These are phyloP conservation scores for Asterophora lycoperdoides DNA, from an alignment of 768 basidiomycete genomes.

Conservation along the genomic window DNA sequence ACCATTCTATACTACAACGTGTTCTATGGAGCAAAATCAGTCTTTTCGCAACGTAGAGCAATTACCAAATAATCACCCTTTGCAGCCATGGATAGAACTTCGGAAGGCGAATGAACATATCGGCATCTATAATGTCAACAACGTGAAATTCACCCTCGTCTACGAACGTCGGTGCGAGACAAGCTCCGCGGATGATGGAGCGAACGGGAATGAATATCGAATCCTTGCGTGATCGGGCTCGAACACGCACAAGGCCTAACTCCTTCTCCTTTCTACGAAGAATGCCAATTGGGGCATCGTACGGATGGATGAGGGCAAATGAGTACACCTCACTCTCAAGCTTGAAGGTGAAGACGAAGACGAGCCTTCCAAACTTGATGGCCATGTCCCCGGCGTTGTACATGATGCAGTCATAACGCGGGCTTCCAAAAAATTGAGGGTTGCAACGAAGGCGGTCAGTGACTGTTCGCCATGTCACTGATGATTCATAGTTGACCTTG, in stretches of 20 bases:
- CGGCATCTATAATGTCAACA: not conserved
- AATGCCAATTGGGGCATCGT: too few relatives aligned
- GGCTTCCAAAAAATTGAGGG: conserved; percentile 22
- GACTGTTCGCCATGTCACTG: conserved; percentile 21
- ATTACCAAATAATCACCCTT: too few relatives aligned
- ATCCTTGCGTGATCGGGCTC: not conserved
- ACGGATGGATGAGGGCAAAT: too few relatives aligned
- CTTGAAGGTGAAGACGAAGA: not conserved
- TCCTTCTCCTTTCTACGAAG: not conserved
- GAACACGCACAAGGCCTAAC: not conserved
- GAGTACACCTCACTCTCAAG: not conserved
- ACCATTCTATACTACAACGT: too few relatives aligned
- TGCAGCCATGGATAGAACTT: not conserved
- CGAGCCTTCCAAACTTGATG: not conserved
- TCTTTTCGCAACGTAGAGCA: too few relatives aligned
- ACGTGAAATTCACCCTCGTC: not conserved
- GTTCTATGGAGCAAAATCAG: too few relatives aligned
- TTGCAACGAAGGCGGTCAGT: conserved; percentile 26
- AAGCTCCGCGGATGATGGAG: not conserved
- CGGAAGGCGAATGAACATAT: not conserved
- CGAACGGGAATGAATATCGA: not conserved
- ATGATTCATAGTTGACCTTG: conserved; percentile 23
- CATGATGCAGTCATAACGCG: conserved; percentile 17
- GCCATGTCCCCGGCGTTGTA: not conserved
- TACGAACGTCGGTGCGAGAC: not conserved